These are phyloP conservation scores for Nematodospora anomalae DNA, from an alignment of 1,139 yeast species.

Conservation along the genomic window DNA sequence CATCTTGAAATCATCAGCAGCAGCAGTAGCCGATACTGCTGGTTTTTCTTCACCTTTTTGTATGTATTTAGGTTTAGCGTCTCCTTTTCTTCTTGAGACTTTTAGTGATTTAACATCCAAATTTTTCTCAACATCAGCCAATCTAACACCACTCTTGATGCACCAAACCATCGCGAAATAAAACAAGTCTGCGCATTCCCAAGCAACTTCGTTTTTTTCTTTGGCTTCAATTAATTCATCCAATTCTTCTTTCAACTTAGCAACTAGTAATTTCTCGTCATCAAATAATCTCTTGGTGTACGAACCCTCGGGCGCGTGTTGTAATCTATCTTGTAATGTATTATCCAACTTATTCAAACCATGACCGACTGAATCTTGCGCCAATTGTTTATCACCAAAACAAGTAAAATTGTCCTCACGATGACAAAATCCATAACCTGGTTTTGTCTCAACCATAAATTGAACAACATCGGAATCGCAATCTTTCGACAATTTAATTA, in stretches of 20 bases:
- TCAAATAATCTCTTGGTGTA: constrained; percentile 85
- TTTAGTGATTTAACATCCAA: constrained; percentile 80
- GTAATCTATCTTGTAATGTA: constrained; percentile 55
- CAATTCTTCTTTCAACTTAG: constrained; percentile 93
- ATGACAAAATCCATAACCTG: constrained; percentile 92
- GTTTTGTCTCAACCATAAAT: constrained; percentile 74
- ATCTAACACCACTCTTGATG: constrained; percentile 74
- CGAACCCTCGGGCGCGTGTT: constrained; percentile 82
- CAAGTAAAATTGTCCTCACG: constrained; percentile 71
- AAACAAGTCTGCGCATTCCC: constrained; percentile 96
- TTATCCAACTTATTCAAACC: constrained; percentile 69
- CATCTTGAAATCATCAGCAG: constrained; percentile 57
- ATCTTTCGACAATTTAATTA: constrained; percentile 67
- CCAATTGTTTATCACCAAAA: constrained; percentile 51
- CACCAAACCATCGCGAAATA: constrained; percentile 91
- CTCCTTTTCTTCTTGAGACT: constrained; percentile 92
- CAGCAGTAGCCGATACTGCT: no score
- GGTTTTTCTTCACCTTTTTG: constrained; percentile 17
- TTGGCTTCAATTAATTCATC: constrained; percentile 91
- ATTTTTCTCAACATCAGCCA: constrained; percentile 80
- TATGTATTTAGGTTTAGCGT: constrained; percentile 80
- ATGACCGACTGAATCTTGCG: constrained; percentile 46
- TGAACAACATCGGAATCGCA: constrained; percentile 92
- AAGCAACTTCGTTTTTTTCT: constrained; percentile 57
- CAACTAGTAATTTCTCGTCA: constrained; percentile 71